These are phyloP conservation scores for Saturnispora serradocipensis DNA, from an alignment of 805 yeast genomes.

Conservation along the genomic window DNA sequence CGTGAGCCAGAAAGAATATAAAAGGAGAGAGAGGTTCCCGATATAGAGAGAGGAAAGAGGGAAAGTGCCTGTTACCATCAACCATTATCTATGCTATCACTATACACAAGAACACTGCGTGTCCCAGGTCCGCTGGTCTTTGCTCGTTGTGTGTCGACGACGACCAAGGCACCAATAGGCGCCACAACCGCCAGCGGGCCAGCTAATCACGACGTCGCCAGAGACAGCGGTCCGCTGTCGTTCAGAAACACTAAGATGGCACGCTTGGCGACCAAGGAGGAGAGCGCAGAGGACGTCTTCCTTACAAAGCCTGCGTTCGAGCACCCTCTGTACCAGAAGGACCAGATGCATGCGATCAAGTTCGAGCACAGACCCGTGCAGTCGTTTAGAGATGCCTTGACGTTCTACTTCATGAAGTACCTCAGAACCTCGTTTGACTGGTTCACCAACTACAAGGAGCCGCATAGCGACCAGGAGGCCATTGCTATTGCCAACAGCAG, in stretches of 20 bases:
- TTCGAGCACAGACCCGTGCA: conserved; percentile 45
- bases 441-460: conserved; percentile 57
- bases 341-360: conserved; percentile 33
- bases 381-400: conserved; percentile 42
- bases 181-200: conserved; percentile 1
- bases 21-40: neutral
- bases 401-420: conserved; percentile 36
- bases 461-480: conserved; percentile 30
- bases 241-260: conserved; percentile 12
- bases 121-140: neutral
- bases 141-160: neutral
- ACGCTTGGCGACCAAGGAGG: conserved; percentile 8
- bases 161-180: neutral
- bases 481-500: conserved; percentile 21
- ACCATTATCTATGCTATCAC: neutral
- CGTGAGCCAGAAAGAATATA: too few species aligned
- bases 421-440: conserved; percentile 48
- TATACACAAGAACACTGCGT: neutral
- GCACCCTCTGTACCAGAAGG: conserved; percentile 33
- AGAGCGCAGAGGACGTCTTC: conserved; percentile 13
- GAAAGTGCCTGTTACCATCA: neutral
- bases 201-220: neutral
- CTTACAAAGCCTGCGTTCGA: conserved; percentile 30
- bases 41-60: too few species aligned
- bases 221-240: neutral